Conservation (phyloP, 1,284 basidiomycete species). For the Ustilago vetiveriae region DNA sequence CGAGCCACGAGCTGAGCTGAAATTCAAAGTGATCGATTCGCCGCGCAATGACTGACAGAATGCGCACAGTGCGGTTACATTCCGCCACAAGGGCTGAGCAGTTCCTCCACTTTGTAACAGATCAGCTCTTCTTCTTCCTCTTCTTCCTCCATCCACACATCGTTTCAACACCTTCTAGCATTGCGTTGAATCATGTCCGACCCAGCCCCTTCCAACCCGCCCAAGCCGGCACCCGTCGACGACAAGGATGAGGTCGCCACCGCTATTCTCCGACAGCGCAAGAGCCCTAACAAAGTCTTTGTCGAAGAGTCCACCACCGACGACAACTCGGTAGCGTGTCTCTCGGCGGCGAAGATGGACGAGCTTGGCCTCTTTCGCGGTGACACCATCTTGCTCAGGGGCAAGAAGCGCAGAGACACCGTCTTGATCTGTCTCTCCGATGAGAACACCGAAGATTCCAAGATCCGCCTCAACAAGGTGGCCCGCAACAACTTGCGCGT, state of each 20-base stretch:
- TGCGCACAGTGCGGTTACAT: too few species aligned
- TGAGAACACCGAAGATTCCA: slow-evolving; percentile 96
- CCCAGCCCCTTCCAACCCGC: slow-evolving; percentile 33
- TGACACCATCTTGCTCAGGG: slow-evolving; percentile 74
- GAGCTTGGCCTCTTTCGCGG: slow-evolving; percentile 90
- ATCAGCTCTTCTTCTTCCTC: neutral
- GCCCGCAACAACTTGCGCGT: slow-evolving; percentile 97
- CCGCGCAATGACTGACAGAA: too few species aligned
- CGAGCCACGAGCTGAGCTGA: too few species aligned
- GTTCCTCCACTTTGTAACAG: neutral
- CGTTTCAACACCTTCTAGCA: slow-evolving; percentile 1
- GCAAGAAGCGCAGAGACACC: slow-evolving; percentile 89
- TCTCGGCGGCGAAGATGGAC: slow-evolving; percentile 98
- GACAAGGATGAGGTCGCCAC: slow-evolving; percentile 63
- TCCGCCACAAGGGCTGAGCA: neutral
- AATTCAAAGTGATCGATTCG: too few species aligned
- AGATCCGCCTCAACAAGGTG: slow-evolving; percentile 97
- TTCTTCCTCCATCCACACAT: slow-evolving; percentile 1
- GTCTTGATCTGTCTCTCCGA: slow-evolving; percentile 94
- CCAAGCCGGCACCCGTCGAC: slow-evolving; percentile 34
- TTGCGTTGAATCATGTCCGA: slow-evolving; percentile 40
- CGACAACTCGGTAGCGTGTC: slow-evolving; percentile 79
- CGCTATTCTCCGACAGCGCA: slow-evolving; percentile 65
- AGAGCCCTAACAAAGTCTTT: slow-evolving; percentile 62
- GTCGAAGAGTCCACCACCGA: slow-evolving; percentile 67